Evolutionary conservation across 2,329 filamentous ascomycete genomes (phyloP), one percentile per base, ranked within the genome.

Genomic region (Cephalotrichum gorgonifer): DNA sequence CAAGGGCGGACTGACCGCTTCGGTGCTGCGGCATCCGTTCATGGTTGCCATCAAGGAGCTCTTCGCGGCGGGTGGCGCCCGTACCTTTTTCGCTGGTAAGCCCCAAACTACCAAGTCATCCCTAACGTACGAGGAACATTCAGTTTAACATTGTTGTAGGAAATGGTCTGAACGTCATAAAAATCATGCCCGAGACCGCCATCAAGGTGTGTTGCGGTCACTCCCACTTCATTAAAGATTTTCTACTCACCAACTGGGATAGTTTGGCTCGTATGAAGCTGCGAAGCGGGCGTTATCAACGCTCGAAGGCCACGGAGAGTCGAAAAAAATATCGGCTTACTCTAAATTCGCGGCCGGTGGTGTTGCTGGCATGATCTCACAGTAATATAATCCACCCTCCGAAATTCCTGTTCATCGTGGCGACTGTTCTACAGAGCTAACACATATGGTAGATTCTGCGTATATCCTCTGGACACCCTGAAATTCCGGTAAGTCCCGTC

Each of bases 101-200:
- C 55, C 6, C 27, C 6, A 17, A 20, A 12, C 27, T 6, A 12
- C n/a, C n/a, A 12, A 27, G 28, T 15, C 14, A 15, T 15, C 6
- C 15, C 6, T 20, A 6, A 5, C 17, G 7, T 22, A 22, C 12
- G 2, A 9, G 17, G n/a, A 4, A 11, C 6, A 17, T 22, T 22
- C 17, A 5, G 2, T 39, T 30, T 50, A 20, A 46, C 22, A 20
- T 23, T 45, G 15, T 17, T 20, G 25, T 57, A 95, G 90, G 93
- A 33, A 98, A 98, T 60, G 93, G 93, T 3, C 73, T 98, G 57
- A 98, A 98, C 58, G 89, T 98, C 3, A 67, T 96, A 60, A 98
- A 98, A 66, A 93, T 98, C 52, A 95, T 97, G 88, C 93, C 93
- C 0, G 93, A 98, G 69, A 96, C 91, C 26, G 91, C 93, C 25